Evolutionary conservation across 257 asterid genomes (phyloP), one percentile per base, ranked within the genome.

Genomic region (Gentiana straminea): DNA sequence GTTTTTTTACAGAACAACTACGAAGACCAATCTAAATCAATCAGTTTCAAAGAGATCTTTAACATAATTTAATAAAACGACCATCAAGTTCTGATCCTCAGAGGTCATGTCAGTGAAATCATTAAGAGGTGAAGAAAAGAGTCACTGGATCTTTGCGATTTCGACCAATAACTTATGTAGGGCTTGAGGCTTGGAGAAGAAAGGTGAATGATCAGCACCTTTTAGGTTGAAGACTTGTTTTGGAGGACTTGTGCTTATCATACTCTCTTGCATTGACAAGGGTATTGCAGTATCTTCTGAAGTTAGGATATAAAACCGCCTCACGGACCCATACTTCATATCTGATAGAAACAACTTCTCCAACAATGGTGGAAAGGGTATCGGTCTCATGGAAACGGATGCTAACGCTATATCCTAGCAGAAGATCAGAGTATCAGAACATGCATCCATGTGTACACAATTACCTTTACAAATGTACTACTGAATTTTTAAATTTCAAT

Each of bases 121-220:
- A 24, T 24, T 24, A 24, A 24, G 24, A 24, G 24, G 24, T 24
- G 24, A 24, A 24, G 24, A 24, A 24, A 24, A 24, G 24, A 24
- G 24, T 24, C 24, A 24, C 24, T 59, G 60, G 70, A 80, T 78
- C 75, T 64, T 81, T 15, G 97, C 80, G 62, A 92, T 84, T 60
- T 92, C 97, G 13, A 83, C 84, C 54, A 92, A 70, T 53, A 72
- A 61, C 72, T 76, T 92, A 70, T 92, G 97, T 57, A 88, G 68
- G 34, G 94, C 97, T 77, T 85, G 99, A 63, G 99, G 99, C 74
- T 85, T 92, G 2, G 99, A 92, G 81, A 92, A 92, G 70, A 88
- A 92, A 0, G 99, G 99, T 0, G 97, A 83, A 70, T 92, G 99
- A 61, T 92, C 99, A 4, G 95, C 89, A 36, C 95, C 98, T 81